Evolutionary conservation across 2,329 filamentous ascomycete species (phyloP), one percentile per base, ranked within the genome.

Genomic region (Claviceps arundinis): DNA sequence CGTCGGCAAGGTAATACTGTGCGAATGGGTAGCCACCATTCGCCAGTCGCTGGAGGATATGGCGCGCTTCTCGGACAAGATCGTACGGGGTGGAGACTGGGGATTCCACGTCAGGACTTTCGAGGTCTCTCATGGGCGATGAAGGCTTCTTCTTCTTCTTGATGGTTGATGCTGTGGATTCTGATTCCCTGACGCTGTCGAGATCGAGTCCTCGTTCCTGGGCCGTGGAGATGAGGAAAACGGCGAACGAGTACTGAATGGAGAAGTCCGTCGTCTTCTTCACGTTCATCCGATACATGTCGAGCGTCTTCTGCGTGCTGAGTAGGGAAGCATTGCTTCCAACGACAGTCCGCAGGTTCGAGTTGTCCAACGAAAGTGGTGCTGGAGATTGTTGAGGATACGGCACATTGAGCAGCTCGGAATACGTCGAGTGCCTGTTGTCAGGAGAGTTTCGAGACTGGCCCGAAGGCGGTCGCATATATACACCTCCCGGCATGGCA

Each of bases 211-310:
- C 82, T 64, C 86, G 79, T 64, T 95, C 87, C 64, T 89, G 85
- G 42, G 91, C 90, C 1, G 89, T 85, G 47, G 90, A 87, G 59
- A 97, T 85, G 73, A 98, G 82, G 66, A 95, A 95, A 40, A 97
- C 80, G 2, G 93, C 93, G 69, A 98, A 97, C 34, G 95, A 93
- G 67, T 97, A 97, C 67, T 96, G 89, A 37, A 95, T 87, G 4
- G 86, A 84, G 16, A 84, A 77, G 66, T 96, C 89, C 56, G 86
- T 93, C 2, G 93, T 95, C 73, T 98, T 98, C 72, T 96, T 97
- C 54, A 96, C 88, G 63, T 97, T 98, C 52, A 85, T 84, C 45
- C 91, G 81, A 67, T 98, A 98, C 91, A 97, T 96, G 52, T 97
- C 90, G 48, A 98, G 78, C 1, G 93, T 98, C 70, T 97, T 90